Conservation (phyloP, 169 alveolate species). For the Plasmodium sp. region DNA sequence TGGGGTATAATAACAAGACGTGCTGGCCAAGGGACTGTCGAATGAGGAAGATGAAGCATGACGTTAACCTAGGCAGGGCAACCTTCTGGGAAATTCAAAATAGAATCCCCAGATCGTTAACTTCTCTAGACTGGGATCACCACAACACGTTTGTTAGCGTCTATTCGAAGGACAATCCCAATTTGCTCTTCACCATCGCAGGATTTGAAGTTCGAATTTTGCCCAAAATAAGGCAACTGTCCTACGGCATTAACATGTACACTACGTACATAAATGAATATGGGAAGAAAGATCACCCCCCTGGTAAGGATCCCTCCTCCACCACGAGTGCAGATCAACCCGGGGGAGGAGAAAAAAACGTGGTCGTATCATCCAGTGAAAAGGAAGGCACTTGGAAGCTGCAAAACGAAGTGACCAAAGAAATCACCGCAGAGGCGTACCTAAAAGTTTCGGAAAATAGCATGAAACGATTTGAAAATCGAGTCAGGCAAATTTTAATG, state of each 20-base stretch:
- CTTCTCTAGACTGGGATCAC: slow-evolving; percentile 96
- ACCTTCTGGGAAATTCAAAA: slow-evolving; percentile 99
- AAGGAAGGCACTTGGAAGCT: slow-evolving; percentile 99
- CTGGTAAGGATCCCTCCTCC: background rate
- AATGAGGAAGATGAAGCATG: slow-evolving; percentile 98
- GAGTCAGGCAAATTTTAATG: slow-evolving; percentile 98
- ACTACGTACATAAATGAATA: slow-evolving; percentile 37
- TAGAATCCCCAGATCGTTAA: slow-evolving; percentile 98
- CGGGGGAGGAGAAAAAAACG: slow-evolving; percentile 14
- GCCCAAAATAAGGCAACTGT: slow-evolving; percentile 92
- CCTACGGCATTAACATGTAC: slow-evolving; percentile 83
- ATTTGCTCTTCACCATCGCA: slow-evolving; percentile 97
- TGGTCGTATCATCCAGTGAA: slow-evolving; percentile 61
- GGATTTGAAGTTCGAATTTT: slow-evolving; percentile 98
- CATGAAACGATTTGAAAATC: slow-evolving; percentile 95
- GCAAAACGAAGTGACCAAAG: slow-evolving; percentile 98
- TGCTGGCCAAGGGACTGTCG: slow-evolving; percentile 99
- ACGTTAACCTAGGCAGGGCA: slow-evolving; percentile 99
- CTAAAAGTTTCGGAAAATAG: slow-evolving; percentile 99
- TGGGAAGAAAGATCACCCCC: background rate
- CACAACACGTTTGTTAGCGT: slow-evolving; percentile 98
- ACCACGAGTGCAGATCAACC: background rate
- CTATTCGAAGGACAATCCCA: slow-evolving; percentile 99
- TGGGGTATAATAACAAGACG: slow-evolving; percentile 98
- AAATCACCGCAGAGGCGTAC: slow-evolving; percentile 98